Evolutionary conservation across 78 protist genomes (phyloP), one percentile per base, ranked within the genome.

Genomic region (Polysphondylium violaceum): DNA sequence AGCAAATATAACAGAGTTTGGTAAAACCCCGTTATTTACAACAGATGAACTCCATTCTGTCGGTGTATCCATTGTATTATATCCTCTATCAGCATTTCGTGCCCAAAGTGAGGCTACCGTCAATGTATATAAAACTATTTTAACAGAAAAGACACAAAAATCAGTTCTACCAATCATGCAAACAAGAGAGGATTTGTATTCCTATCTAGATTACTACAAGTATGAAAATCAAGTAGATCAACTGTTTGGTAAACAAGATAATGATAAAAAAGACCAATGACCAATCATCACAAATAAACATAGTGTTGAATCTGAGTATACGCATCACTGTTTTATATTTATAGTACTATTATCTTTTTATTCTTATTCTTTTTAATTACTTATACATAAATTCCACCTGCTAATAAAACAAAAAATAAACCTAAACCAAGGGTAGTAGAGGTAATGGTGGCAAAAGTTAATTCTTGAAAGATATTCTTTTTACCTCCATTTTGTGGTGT

Each of bases 1-100:
- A 47, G 95, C 95, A 41, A 92, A 92, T 61, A 83, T 92, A 8
- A 92, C 95, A 41, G 95, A 92, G 55, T 92, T 92, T 72, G 95
- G 95, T 41, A 92, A 92, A 56, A 92, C 95, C 2, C 86, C 79
- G 41, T 51, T 74, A 19, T 92, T 92, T 36, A 85, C 69, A 14
- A 60, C 85, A 7, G 86, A 81, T 2, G 95, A 92, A 33, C 23
- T 92, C 2, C 12, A 19, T 3, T 50, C 47, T 35, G 75, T 38
- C 11, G 95, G 95, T 16, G 95, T 87, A 17, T 51, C 81, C 3
- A 85, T 92, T 47, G 91, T 68, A 17, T 29, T 92, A 14, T 92
- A 92, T 55, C 95, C 95, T 47, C 9, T 92, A 17, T 59, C 78
- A 19, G 95, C 92, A 59, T 74, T 75, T 64, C 3, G 95, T 8